Evolutionary conservation across 1,139 yeast genomes (phyloP).

Genomic region (Suhomyces coccinellae): DNA sequence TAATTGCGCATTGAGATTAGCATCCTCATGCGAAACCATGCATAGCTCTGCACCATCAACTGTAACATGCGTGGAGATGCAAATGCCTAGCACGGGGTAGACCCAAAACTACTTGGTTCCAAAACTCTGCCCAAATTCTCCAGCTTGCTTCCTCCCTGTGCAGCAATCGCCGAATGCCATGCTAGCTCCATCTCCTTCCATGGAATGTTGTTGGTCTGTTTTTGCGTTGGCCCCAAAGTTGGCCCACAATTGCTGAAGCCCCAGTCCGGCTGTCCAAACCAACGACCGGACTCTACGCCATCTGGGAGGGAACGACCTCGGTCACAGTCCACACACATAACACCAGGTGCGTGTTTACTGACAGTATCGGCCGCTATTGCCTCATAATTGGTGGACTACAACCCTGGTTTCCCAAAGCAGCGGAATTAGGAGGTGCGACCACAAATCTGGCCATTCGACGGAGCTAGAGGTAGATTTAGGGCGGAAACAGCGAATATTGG

Average conservation of each 20-base stretch:
- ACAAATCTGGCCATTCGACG: neutral
- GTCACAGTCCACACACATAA: neutral
- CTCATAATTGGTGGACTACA: neutral
- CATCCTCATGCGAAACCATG: conserved; percentile 1
- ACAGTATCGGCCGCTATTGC: neutral
- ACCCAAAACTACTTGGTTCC: neutral
- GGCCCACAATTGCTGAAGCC: neutral
- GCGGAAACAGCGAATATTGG: neutral
- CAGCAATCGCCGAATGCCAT: too few relatives aligned
- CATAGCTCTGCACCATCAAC: neutral
- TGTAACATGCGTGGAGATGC: neutral
- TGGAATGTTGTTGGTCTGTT: neutral
- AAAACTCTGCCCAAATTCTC: too few relatives aligned
- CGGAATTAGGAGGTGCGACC: neutral
- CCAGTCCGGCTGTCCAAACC: neutral
- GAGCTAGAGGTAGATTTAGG: neutral
- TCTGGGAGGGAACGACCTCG: neutral
- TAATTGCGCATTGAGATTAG: conserved; percentile 1
- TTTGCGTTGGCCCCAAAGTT: neutral
- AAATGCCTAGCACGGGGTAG: neutral
- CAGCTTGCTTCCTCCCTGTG: too few relatives aligned
- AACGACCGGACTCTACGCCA: neutral
- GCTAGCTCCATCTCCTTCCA: too few relatives aligned
- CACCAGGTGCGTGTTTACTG: neutral
- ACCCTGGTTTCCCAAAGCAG: neutral